These are phyloP conservation scores for Backusella morwellensis DNA, from an alignment of 192 early-diverging fungal genomes.

Conservation along the genomic window DNA sequence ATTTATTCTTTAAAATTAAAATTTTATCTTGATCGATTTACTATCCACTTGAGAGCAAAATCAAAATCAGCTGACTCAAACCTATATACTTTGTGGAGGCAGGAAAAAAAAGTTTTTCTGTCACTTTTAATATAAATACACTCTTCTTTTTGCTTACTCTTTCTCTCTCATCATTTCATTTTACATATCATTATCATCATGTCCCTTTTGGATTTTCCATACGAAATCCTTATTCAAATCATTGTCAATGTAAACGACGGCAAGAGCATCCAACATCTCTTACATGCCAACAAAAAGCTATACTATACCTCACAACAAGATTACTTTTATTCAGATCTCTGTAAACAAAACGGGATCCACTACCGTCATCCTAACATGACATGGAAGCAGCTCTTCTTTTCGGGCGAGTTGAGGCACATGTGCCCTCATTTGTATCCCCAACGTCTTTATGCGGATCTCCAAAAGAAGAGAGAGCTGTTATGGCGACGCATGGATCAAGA, in stretches of 20 bases:
- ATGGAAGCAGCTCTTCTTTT: background rate
- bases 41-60: background rate
- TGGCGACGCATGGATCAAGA: background rate
- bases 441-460: background rate
- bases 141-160: background rate
- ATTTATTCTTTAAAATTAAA: no score
- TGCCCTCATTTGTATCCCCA: background rate
- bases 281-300: background rate
- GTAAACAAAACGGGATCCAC: background rate
- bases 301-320: background rate
- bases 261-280: background rate
- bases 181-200: background rate
- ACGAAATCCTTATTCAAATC: background rate
- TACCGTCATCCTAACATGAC: background rate
- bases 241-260: background rate
- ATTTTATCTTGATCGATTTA: no score
- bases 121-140: background rate
- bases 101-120: background rate
- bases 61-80: slow-evolving; percentile 4
- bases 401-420: background rate
- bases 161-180: background rate
- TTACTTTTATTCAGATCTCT: background rate
- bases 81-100: background rate
- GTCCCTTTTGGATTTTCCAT: background rate
- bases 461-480: background rate